Evolutionary conservation across 768 basidiomycete genomes (phyloP).

Genomic region (Amyloporia xantha): DNA sequence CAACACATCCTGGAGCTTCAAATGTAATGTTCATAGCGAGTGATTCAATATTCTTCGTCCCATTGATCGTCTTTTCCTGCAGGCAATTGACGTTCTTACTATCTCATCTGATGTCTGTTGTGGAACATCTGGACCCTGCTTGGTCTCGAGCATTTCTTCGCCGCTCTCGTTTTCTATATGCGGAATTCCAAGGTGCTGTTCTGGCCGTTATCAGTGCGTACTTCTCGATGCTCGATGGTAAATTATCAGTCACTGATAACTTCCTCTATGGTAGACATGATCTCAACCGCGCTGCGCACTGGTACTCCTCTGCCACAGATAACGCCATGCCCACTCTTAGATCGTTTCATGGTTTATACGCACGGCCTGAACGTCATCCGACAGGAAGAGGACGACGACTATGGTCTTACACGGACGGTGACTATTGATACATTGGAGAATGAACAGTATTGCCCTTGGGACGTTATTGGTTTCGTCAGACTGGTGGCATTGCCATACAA

Average conservation of each 20-base stretch:
- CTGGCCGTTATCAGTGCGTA: constrained; percentile 71
- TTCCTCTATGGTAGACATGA: constrained; percentile 48
- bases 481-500: constrained; percentile 30
- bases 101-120: constrained; percentile 66
- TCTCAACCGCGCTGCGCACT: constrained; percentile 67
- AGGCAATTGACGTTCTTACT: constrained; percentile 67
- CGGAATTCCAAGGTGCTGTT: constrained; percentile 79
- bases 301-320: constrained; percentile 79
- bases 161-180: constrained; percentile 67
- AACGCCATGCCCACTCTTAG: constrained; percentile 63
- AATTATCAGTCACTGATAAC: not conserved
- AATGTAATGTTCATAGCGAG: constrained; percentile 32
- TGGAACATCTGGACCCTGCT: constrained; percentile 63
- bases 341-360: constrained; percentile 39
- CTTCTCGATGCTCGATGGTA: not conserved
- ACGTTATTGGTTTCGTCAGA: not conserved
- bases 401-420: constrained; percentile 62
- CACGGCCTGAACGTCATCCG: constrained; percentile 64
- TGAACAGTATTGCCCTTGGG: constrained; percentile 55
- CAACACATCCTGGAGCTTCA: constrained; percentile 62
- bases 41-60: not conserved
- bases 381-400: constrained; percentile 66
- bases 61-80: not conserved
- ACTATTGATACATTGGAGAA: constrained; percentile 69
- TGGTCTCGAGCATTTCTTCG: constrained; percentile 79